Base-by-base conservation (phyloP, 2,329 filamentous ascomycete species). In the Periglandula ipomoeae region DNA sequence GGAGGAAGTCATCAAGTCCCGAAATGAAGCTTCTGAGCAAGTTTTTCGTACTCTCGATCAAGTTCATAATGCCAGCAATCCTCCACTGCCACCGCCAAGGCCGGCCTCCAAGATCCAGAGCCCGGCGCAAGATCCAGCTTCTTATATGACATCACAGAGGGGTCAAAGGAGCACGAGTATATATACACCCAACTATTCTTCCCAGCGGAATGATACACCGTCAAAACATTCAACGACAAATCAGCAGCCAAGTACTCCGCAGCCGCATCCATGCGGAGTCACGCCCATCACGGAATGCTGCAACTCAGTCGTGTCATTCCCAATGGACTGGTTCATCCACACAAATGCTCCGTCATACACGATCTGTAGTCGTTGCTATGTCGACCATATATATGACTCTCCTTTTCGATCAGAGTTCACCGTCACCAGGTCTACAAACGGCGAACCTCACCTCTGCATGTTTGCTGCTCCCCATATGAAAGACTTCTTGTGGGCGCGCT, bases 291-390 rank as follows among this genome's bases (percentile, higher is more conserved):
- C 57, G 0, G 55, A 61, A 41, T 70, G 67, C 48, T 57, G 65
- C 27, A 55, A 60, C 19, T 52, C 59, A 0, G 62, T 63, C 15
- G 40, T 26, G 23, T 27, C 23, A 4, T 43, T 43, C n/a, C 40
- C 58, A 0, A 61, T 67, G 5, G 59, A 65, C 11, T 72, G 69
- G 68, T 67, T 69, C 53, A 56, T 55, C 3, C 65, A 71, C 50
- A 60, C 0, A 48, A 52, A 27, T 1, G 62, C 60, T 1, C 63
- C 66, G 0, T 54, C 59, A 1, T 67, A 62, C 19, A 40, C 56
- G 2, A 58, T 70, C 44, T 72, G 69, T 50, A 61, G 65, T 2
- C 53, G 60, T 3, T 71, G 69, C 54, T 70, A 69, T 46, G 58
- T 63, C 6, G 61, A 69, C 46, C 48, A 65, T 24, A 64, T 71